A percentile compares a stretch with the other conserved stretches of the same genome.
Evolutionary conservation across 345 rosid species (phyloP).

Genomic region (Hibiscus trionum): DNA sequence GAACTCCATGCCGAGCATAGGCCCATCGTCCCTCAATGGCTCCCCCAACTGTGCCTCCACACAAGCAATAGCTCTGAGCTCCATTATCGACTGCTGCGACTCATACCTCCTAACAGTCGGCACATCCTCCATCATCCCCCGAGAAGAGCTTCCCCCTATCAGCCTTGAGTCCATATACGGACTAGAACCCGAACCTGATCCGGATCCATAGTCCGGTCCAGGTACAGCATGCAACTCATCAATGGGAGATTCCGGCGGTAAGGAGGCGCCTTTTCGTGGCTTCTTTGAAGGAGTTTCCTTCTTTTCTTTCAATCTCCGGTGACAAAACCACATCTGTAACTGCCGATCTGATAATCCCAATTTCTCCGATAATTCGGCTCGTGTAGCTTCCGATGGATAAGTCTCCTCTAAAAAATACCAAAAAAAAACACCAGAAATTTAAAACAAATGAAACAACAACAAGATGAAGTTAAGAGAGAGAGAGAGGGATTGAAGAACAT

Average conservation of each 20-base stretch:
- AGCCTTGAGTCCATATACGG: slow-evolving; percentile 59
- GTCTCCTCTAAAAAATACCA: slow-evolving; percentile 50
- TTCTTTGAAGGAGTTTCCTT: slow-evolving; percentile 54
- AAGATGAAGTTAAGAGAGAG: neutral
- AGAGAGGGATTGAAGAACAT: neutral
- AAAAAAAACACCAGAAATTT: neutral
- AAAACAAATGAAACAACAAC: neutral
- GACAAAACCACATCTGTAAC: slow-evolving; percentile 99
- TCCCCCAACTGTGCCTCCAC: slow-evolving; percentile 97
- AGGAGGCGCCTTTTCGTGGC: slow-evolving; percentile 28
- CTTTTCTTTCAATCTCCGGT: slow-evolving; percentile 90
- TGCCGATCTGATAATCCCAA: slow-evolving; percentile 91
- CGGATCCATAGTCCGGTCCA: slow-evolving; percentile 57
- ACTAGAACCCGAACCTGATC: slow-evolving; percentile 62
- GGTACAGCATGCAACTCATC: slow-evolving; percentile 31
- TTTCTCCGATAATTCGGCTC: slow-evolving; percentile 68
- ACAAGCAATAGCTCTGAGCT: slow-evolving; percentile 80
- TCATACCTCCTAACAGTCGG: slow-evolving; percentile 44
- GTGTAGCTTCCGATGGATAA: slow-evolving; percentile 71
- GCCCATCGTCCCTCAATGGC: slow-evolving; percentile 95
- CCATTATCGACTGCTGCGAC: slow-evolving; percentile 63
- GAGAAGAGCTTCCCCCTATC: slow-evolving; percentile 31
- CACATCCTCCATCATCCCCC: slow-evolving; percentile 41
- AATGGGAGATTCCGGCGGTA: slow-evolving; percentile 38
- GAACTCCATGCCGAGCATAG: slow-evolving; percentile 91